These are phyloP conservation scores for Cyberlindnera mississippiensis DNA, from an alignment of 805 yeast genomes.

Conservation along the genomic window DNA sequence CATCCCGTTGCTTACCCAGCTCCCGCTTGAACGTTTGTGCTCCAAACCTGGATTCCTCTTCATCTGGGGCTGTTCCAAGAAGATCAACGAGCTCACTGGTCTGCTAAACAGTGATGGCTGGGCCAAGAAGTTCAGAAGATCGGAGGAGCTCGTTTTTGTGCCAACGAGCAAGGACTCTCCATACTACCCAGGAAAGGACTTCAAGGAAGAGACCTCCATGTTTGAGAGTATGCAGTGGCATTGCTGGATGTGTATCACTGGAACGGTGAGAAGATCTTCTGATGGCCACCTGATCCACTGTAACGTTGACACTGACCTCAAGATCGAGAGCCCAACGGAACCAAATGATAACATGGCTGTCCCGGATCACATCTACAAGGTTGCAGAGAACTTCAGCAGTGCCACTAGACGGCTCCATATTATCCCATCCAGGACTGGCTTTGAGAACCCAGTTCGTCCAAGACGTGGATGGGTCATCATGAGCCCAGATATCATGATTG, in stretches of 20 bases:
- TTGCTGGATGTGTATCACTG: slow-evolving; percentile 97
- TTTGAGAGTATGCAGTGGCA: slow-evolving; percentile 86
- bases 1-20: slow-evolving; percentile 52
- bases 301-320: slow-evolving; percentile 85
- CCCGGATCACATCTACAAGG: slow-evolving; percentile 72
- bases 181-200: slow-evolving; percentile 55
- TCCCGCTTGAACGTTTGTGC: slow-evolving; percentile 71
- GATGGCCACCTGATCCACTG: slow-evolving; percentile 87
- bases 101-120: slow-evolving; percentile 49
- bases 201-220: slow-evolving; percentile 41
- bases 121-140: slow-evolving; percentile 75
- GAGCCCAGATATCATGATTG: slow-evolving; percentile 76
- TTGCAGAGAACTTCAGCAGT: slow-evolving; percentile 85
- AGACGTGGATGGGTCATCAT: slow-evolving; percentile 91
- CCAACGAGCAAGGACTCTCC: slow-evolving; percentile 65
- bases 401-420: slow-evolving; percentile 82
- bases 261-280: slow-evolving; percentile 82
- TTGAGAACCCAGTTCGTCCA: slow-evolving; percentile 54
- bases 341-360: slow-evolving; percentile 42
- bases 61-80: slow-evolving; percentile 81
- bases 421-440: slow-evolving; percentile 69
- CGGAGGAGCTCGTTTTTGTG: slow-evolving; percentile 84
- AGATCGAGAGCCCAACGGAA: slow-evolving; percentile 49
- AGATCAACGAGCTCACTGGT: slow-evolving; percentile 58
- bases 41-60: slow-evolving; percentile 84